These are phyloP conservation scores for Aegilops bicornis DNA, from an alignment of 176 grass and related monocot species.

Conservation along the genomic window DNA sequence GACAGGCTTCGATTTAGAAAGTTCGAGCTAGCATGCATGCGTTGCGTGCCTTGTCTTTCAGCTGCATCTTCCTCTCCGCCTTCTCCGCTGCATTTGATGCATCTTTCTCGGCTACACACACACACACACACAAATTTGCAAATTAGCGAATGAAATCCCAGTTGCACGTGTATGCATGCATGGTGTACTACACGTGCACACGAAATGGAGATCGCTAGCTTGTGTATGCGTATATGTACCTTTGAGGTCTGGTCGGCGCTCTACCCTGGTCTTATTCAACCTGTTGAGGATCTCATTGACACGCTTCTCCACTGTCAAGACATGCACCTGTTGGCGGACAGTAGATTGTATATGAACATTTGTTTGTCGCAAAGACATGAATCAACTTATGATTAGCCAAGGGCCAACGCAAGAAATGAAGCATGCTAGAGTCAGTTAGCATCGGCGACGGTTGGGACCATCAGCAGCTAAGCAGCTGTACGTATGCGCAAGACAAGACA, in stretches of 20 bases:
- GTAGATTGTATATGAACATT: no score
- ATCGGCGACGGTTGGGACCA: neutral
- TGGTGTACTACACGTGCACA: neutral
- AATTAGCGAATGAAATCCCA: neutral
- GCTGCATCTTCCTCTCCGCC: conserved; percentile 72
- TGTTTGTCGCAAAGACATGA: neutral
- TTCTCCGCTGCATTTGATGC: conserved; percentile 74
- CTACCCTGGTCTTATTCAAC: conserved; percentile 94
- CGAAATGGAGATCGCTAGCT: neutral
- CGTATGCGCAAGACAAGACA: neutral
- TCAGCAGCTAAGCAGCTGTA: conserved; percentile 2
- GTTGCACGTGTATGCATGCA: neutral
- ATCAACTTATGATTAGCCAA: neutral
- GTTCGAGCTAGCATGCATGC: no score
- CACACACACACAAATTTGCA: neutral
- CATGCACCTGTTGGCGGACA: conserved; percentile 48
- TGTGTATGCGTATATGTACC: conserved; percentile 20
- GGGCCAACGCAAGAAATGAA: neutral
- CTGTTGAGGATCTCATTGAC: conserved; percentile 93
- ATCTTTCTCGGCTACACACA: conserved; percentile 70
- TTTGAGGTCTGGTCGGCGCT: conserved; percentile 79
- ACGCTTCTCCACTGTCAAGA: conserved; percentile 79
- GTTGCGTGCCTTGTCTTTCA: conserved; percentile 64
- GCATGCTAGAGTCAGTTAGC: neutral
- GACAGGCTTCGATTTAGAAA: neutral